Evolutionary conservation across 2,329 filamentous ascomycete species (phyloP), one percentile per base, ranked within the genome.

Genomic region (Trichophyton verrucosum): DNA sequence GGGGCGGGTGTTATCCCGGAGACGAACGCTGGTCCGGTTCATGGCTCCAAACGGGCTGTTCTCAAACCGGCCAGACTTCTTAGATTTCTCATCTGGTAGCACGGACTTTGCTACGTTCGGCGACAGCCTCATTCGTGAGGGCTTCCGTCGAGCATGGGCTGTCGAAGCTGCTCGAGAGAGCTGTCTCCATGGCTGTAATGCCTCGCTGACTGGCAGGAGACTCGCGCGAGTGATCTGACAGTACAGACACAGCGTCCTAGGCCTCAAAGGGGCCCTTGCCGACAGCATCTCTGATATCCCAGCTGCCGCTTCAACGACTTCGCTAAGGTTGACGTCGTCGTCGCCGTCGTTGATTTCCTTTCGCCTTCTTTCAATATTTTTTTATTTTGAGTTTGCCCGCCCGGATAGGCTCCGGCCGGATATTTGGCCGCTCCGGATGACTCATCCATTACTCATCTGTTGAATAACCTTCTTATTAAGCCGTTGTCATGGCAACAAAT

Each of bases 11-110:
- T 68, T 67, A 22, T 70, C 49, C 30, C 68, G 68, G 15, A 77
- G 72, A 9, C 71, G 67, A 17, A 74, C 75, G 59, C 74, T 71
- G 63, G 81, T 75, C 66, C 77, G 72, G 64, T 86, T 86, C 81
- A 84, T 83, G 7, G 76, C 81, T 17, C 78, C 79, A 68, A 83
- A 86, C 1, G 83, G 82, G 3, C 80, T 79, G 64, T 78, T 75
- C 60, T 73, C 72, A 57, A 75, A 74, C 61, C 75, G 74, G 49
- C 72, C 71, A 7, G 69, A 64, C 62, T 70, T 73, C 46, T 71
- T 71, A 49, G 69, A 75, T 62, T 61, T 57, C 13, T 57, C 57
- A 62, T 60, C 67, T 64, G 46, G 65, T 57, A 51, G 62, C 60
- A 56, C 55, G 55, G 67, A 30, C 61, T 72, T 71, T 7, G 70